Evolutionary conservation across 345 rosid genomes (phyloP).

Genomic region (Acer negundo): DNA sequence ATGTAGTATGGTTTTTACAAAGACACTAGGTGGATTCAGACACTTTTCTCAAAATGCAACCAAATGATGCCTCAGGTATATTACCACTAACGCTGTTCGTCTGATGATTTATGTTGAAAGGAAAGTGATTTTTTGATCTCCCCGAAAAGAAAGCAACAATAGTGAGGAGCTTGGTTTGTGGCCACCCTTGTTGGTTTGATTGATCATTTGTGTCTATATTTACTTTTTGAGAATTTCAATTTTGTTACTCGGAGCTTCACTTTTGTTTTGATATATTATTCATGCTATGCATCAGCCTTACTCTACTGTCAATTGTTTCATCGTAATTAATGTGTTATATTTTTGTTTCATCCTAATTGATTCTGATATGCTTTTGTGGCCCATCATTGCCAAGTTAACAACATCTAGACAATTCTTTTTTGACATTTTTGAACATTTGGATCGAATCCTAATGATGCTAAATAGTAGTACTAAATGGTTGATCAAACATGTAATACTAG

Average conservation of each 20-base stretch:
- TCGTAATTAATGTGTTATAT: slow-evolving; percentile 16
- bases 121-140: slow-evolving; percentile 20
- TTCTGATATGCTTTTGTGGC: neutral
- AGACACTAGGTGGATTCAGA: neutral
- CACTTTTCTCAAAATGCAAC: neutral
- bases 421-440: too few relatives aligned
- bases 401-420: neutral
- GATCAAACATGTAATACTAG: too few relatives aligned
- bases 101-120: slow-evolving; percentile 10
- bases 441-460: too few relatives aligned
- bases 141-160: slow-evolving; percentile 4
- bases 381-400: neutral
- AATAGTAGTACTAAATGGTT: too few relatives aligned
- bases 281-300: slow-evolving; percentile 18
- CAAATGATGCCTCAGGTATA: slow-evolving; percentile 8
- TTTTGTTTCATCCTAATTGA: slow-evolving; percentile 2
- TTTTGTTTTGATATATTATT: slow-evolving; percentile 23
- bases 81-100: slow-evolving; percentile 19
- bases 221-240: slow-evolving; percentile 40
- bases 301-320: slow-evolving; percentile 17
- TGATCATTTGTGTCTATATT: slow-evolving; percentile 39
- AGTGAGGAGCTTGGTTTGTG: slow-evolving; percentile 23
- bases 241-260: slow-evolving; percentile 39
- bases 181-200: slow-evolving; percentile 25
- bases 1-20: slow-evolving; percentile 43